These are phyloP conservation scores for Dactylonectria macrodidyma DNA, from an alignment of 2,329 filamentous ascomycete genomes.

Conservation along the genomic window DNA sequence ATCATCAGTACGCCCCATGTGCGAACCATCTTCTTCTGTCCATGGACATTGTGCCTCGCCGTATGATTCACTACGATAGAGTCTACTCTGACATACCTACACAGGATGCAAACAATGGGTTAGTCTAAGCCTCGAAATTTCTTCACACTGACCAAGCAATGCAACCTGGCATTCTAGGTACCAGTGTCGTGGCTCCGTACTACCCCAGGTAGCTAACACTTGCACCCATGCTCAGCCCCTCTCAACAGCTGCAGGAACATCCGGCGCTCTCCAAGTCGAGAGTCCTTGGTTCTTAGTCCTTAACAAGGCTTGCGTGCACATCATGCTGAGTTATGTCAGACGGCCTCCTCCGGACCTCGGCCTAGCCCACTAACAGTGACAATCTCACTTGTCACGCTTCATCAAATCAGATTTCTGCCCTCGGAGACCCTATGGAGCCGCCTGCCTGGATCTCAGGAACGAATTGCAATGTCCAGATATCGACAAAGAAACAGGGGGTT, in stretches of 20 bases:
- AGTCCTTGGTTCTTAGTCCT: slow-evolving; percentile 6
- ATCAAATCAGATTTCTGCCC: slow-evolving; percentile 9
- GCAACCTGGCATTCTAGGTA: background rate
- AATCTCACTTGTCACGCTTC: slow-evolving; percentile 10
- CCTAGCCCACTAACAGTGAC: background rate
- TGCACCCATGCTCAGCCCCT: background rate
- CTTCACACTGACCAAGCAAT: background rate
- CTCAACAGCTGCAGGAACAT: slow-evolving; percentile 22
- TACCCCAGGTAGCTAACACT: background rate
- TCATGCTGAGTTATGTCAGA: slow-evolving; percentile 27
- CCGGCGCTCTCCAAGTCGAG: background rate
- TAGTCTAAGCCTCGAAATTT: background rate
- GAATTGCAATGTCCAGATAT: background rate
- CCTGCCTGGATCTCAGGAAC: slow-evolving; percentile 3
- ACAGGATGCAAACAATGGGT: background rate
- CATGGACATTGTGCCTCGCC: slow-evolving; percentile 15
- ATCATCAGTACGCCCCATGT: slow-evolving; percentile 5
- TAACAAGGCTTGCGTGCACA: slow-evolving; percentile 16
- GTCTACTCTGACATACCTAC: background rate
- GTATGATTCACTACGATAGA: slow-evolving; percentile 16
- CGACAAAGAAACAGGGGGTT: slow-evolving; percentile 47
- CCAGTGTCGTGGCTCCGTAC: background rate
- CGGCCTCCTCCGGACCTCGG: slow-evolving; percentile 22
- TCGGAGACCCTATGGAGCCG: slow-evolving; percentile 11
- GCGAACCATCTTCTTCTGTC: background rate